These are phyloP conservation scores for Malus asiatica DNA, from an alignment of 306 rosid genomes.

Conservation along the genomic window DNA sequence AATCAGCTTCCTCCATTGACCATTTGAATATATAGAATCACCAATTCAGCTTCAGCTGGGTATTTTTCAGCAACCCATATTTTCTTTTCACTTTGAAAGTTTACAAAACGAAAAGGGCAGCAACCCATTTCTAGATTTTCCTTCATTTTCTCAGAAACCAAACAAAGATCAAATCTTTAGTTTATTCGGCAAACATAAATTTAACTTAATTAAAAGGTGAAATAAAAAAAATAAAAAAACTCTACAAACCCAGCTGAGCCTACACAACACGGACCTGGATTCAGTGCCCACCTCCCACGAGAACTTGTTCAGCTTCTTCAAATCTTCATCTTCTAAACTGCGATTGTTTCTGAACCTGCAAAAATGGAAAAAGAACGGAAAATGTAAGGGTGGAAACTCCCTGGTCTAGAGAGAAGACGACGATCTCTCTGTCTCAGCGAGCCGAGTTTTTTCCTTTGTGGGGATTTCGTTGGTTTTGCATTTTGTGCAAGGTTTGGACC, in stretches of 20 bases:
- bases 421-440: no score
- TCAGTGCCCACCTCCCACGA: no score
- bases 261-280: not conserved
- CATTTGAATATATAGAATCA: not conserved
- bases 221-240: not conserved
- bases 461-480: no score
- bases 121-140: not conserved
- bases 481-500: no score
- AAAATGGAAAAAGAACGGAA: no score
- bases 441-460: no score
- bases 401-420: no score
- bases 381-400: no score
- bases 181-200: not conserved
- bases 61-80: not conserved
- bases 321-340: no score
- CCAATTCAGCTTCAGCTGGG: not conserved
- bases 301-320: no score
- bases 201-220: not conserved
- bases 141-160: conserved; percentile 5
- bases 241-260: not conserved
- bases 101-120: not conserved
- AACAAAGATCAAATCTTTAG: not conserved
- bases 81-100: not conserved
- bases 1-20: not conserved
- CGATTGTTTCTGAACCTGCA: no score